A percentile compares a stretch with the other conserved stretches of the same genome.
These are phyloP conservation scores for Aspergillus fijiensis DNA, from an alignment of 2,329 filamentous ascomycete genomes.

Conservation along the genomic window DNA sequence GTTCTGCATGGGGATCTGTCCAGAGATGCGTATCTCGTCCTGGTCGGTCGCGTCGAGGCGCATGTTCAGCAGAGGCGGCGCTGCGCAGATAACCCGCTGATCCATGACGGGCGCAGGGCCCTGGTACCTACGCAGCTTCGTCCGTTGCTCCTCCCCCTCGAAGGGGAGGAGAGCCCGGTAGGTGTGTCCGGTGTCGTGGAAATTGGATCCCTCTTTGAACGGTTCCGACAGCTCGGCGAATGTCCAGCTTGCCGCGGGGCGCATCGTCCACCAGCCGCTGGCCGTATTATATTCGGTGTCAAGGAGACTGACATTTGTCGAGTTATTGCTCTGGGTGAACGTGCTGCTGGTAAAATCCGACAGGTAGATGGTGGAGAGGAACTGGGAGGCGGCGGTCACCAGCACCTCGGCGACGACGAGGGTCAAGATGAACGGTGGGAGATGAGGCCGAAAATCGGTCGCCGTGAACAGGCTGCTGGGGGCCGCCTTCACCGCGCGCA, in stretches of 20 bases:
- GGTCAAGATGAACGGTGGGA: background rate
- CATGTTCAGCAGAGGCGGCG: background rate
- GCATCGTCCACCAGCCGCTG: conserved; percentile 1
- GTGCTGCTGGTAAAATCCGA: background rate
- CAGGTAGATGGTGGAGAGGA: background rate
- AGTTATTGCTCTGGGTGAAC: background rate
- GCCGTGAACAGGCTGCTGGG: background rate
- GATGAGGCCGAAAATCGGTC: background rate
- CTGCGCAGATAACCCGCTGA: background rate
- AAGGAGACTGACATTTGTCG: background rate
- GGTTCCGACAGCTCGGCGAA: conserved; percentile 2
- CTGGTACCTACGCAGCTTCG: background rate
- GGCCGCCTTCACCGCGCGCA: background rate
- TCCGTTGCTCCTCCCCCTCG: background rate
- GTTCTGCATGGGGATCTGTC: background rate
- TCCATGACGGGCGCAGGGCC: background rate
- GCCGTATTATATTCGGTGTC: background rate
- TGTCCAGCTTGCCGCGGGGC: background rate
- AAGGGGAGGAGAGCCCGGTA: conserved; percentile 1
- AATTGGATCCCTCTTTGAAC: background rate
- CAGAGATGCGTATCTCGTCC: background rate
- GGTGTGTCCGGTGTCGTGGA: conserved; percentile 1
- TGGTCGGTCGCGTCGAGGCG: background rate
- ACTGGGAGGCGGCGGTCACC: background rate
- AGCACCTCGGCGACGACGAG: background rate